Evolutionary conservation across 306 rosid genomes (phyloP), one percentile per base, ranked within the genome.

Genomic region (Begonia peltatifolia): DNA sequence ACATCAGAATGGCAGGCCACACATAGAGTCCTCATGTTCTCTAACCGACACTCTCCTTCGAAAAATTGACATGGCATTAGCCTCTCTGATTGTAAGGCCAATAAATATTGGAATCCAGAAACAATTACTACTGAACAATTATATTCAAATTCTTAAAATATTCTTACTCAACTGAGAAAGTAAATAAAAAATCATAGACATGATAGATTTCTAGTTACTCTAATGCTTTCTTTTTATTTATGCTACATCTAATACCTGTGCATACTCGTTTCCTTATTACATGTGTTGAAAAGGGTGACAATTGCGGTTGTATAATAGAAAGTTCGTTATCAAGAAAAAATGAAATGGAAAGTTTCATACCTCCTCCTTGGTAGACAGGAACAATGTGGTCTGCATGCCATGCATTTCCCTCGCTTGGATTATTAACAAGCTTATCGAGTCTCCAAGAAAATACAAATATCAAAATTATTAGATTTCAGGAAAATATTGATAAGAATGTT

Each of bases 371-470:
- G 76, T 85, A 89, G 62, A 85, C 97, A 43, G 95, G 90, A 80
- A 89, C 73, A 54, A 85, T 79, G 68, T 85, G 97, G 69, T 89
- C 97, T 63, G 95, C 97, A 65, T 89, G 95, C 95, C 97, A 85
- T 18, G 94, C 83, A 48, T 83, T 80, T 67, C 97, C 97, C 76
- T 89, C 97, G 52, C 17, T 69, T 48, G 95, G 95, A 71, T 85
- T 84, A 56, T 78, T 72, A 52, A 83, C 80, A 74, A 89, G 82
- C 74, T 75, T 80, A 53, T 89, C 85, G 36, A 82, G 68, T 82
- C 97, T 84, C 80, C 77, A 73, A 54, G 46, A 52, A 2, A 44
- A 11, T 1, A 10, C 48, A 44, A 10, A 13, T 43, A 43, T 43
- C 47, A 43, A 43, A 10, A 43, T 13, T 13, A 43, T 43, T 43